Percentiles rank a stretch among this genome's conserved stretches.
Evolutionary conservation across 768 basidiomycete species (phyloP).

Genomic region (Termitomyces sp.): DNA sequence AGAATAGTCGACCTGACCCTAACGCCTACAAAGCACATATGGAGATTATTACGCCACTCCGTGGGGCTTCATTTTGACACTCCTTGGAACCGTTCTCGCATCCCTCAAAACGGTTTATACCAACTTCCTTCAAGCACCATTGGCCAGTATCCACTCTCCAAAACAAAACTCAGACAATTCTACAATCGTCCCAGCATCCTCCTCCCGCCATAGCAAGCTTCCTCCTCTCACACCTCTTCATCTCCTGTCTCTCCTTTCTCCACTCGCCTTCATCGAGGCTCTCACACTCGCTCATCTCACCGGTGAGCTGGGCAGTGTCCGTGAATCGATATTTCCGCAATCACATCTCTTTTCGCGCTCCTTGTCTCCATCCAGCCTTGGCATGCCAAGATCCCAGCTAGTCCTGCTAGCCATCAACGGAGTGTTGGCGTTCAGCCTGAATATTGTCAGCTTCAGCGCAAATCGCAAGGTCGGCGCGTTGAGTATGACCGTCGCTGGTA

Average conservation of each 20-base stretch:
- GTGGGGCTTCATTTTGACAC: constrained; percentile 82
- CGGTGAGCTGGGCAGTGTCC: constrained; percentile 75
- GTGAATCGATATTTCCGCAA: constrained; percentile 24
- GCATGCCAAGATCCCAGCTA: constrained; percentile 31
- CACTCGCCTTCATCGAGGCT: constrained; percentile 88
- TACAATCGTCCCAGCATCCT: background rate
- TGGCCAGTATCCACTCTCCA: constrained; percentile 2
- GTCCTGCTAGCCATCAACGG: constrained; percentile 74
- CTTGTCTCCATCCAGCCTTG: constrained; percentile 36
- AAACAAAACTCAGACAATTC: background rate
- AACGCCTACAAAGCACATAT: constrained; percentile 59
- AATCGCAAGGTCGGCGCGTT: constrained; percentile 88
- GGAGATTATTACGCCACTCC: constrained; percentile 93
- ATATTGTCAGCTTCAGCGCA: constrained; percentile 94
- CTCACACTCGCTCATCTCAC: constrained; percentile 69
- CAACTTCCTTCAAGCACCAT: constrained; percentile 65
- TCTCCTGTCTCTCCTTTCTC: constrained; percentile 86
- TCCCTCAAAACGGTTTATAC: constrained; percentile 93
- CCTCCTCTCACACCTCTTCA: constrained; percentile 61
- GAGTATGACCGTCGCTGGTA: constrained; percentile 89
- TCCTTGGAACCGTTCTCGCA: constrained; percentile 88
- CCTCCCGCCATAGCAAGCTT: constrained; percentile 12
- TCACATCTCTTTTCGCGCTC: constrained; percentile 5
- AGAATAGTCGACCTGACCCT: background rate
- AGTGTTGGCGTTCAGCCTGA: constrained; percentile 84